Evolutionary conservation across 306 rosid genomes (phyloP).

Genomic region (Heteromeles arbutifolia): DNA sequence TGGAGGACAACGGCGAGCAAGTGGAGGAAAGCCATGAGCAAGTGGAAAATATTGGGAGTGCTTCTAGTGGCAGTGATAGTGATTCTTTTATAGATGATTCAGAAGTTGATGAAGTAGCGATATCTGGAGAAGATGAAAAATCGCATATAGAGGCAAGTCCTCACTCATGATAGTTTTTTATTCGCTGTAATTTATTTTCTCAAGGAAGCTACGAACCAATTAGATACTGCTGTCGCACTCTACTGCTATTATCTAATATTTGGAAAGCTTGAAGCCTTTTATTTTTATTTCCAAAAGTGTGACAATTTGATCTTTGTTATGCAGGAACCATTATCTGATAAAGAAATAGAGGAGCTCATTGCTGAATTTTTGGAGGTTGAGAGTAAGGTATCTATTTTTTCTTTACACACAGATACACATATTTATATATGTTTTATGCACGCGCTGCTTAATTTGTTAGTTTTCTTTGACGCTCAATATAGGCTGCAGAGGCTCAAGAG

Average conservation of each 20-base stretch:
- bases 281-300: neutral
- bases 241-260: neutral
- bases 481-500: slow-evolving; percentile 99
- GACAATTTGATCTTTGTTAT: slow-evolving; percentile 21
- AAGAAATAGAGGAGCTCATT: slow-evolving; percentile 70
- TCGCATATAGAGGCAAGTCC: slow-evolving; percentile 53
- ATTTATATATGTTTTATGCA: neutral
- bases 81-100: slow-evolving; percentile 58
- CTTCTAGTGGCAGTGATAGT: slow-evolving; percentile 30
- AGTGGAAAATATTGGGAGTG: slow-evolving; percentile 49
- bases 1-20: slow-evolving; percentile 35
- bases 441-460: neutral
- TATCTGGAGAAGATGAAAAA: slow-evolving; percentile 52
- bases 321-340: slow-evolving; percentile 81
- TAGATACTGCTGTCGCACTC: neutral
- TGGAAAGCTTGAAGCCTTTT: neutral
- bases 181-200: neutral
- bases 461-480: slow-evolving; percentile 35
- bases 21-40: slow-evolving; percentile 33
- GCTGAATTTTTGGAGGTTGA: slow-evolving; percentile 86
- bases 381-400: slow-evolving; percentile 67
- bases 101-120: slow-evolving; percentile 51
- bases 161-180: neutral
- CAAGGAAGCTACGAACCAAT: neutral
- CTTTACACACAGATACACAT: neutral